Base-by-base conservation (phyloP, 495 filamentous ascomycete species). In the Trichoderma gamsii region DNA sequence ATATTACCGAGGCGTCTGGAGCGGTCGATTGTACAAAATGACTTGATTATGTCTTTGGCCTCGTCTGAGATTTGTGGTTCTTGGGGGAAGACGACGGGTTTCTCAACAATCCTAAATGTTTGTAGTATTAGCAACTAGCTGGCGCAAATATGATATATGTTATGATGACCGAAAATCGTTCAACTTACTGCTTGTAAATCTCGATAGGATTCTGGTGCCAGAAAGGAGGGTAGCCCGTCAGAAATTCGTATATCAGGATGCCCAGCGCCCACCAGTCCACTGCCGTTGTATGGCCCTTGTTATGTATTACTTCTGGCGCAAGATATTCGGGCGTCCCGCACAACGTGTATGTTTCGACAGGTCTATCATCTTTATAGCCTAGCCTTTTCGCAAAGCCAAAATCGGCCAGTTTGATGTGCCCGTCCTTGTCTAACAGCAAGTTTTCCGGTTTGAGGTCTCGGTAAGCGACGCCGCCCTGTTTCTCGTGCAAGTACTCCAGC, bases 261-360 rank as follows among this genome's bases (percentile, higher is more conserved):
- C 95, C 95, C 70, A 98, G 82, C 8, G 95, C 96, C 95, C 95
- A 99, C 95, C 95, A 99, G 78, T 99, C 95, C n/a, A 99, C 95
- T 0, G 95, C 94, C 44, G 91, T 92, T 38, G 91, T 93, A 74
- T 99, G 95, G 16, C 93, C 93, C 74, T 92, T 94, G 76, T 93
- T 96, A 71, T 93, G 90, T 68, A 99, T 97, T 23, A 97, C 93
- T 80, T 99, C 95, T 2, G 95, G 95, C 3, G 95, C 93, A 23
- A 99, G 84, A 76, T 99, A 99, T 74, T 99, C 95, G 32, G 94
- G 95, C 0, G 95, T 99, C 27, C 95, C 95, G 73, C 95, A 98
- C 3, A 97, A 85, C 8, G 95, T 99, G 76, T 97, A 98, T 4
- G 94, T 99, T 80, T 97, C 92, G 71, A 86, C 88, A 81, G 79